Evolutionary conservation across 306 rosid species (phyloP), one percentile per base, ranked within the genome.

Genomic region (Cucurbita pepo): DNA sequence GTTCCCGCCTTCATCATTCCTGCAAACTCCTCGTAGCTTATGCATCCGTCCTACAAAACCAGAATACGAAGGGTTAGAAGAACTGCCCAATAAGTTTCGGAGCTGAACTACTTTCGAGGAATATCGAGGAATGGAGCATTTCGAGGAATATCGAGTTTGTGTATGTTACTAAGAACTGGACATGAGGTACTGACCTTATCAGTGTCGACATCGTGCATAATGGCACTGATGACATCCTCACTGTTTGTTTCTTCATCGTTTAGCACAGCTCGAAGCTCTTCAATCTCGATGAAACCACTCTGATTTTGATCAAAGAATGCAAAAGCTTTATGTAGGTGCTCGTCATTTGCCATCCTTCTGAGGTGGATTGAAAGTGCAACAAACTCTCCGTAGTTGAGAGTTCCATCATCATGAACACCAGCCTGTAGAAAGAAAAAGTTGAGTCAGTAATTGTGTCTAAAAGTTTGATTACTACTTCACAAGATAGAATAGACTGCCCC

Each of bases 1-100:
- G 95, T 92, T 48, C 97, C 95, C 3, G 96, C 86, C 80, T 90
- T 92, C 97, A 92, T 92, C 97, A 92, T 92, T 41, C 81, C 85
- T 45, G 85, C 92, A 84, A 92, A 92, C 73, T 92, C 97, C 62
- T 84, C 91, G 12, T 90, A 90, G 74, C 97, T 89, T 69, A 92
- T 92, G 77, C 81, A 84, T 77, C 97, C 97, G 77, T 92, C 97
- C 97, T 92, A 80, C 78, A 54, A 75, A 57, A 59, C 38, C 0
- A 75, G 14, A 76, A 3, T 50, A 18, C 66, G 63, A 69, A 64
- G 30, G 71, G 19, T 71, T 47, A 58, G 52, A 58, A 58, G 22
- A 21, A 21, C 50, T 63, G 55, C 4, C 40, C 72, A 10, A 65
- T 10, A 19, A 41, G n/a, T 13, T 45, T 66, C 40, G 34, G 34